Evolutionary conservation across 2,329 filamentous ascomycete genomes (phyloP).

Genomic region (Penicillium sp.): DNA sequence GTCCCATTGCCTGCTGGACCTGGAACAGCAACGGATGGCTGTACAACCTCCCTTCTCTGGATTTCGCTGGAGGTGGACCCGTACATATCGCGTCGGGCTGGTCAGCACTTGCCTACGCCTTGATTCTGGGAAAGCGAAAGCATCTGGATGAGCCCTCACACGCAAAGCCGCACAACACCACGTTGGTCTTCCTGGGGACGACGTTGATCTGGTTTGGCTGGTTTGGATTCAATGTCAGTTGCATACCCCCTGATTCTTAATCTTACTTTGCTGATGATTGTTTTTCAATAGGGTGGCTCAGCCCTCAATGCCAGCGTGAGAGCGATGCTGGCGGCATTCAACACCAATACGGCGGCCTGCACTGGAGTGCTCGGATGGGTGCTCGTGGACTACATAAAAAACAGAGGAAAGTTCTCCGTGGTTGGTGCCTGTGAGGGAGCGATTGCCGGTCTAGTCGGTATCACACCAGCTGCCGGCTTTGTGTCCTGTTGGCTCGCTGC

Average conservation of each 20-base stretch:
- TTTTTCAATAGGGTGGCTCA: conserved; percentile 53
- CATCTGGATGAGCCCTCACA: conserved; percentile 54
- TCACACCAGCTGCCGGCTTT: conserved; percentile 57
- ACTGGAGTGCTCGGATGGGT: conserved; percentile 56
- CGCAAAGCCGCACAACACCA: conserved; percentile 65
- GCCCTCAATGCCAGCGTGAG: conserved; percentile 54
- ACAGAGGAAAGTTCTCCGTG: conserved; percentile 53
- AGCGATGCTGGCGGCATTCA: conserved; percentile 56
- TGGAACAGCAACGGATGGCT: conserved; percentile 75
- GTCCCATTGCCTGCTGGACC: conserved; percentile 72
- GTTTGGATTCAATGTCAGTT: conserved; percentile 56
- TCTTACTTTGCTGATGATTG: no score
- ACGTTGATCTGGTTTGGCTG: conserved; percentile 49
- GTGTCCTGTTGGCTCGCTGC: neutral
- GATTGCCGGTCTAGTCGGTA: conserved; percentile 60
- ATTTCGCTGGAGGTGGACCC: conserved; percentile 74
- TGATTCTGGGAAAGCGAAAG: conserved; percentile 69
- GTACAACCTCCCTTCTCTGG: conserved; percentile 64
- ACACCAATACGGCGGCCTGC: conserved; percentile 57
- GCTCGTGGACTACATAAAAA: conserved; percentile 52
- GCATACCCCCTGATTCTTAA: neutral
- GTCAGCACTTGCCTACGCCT: conserved; percentile 67
- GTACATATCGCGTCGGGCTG: conserved; percentile 73
- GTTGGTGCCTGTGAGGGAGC: conserved; percentile 58
- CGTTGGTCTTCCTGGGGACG: conserved; percentile 69